Base-by-base conservation (phyloP, 202 grass and related monocot species). In the Miscanthus sacchariflorus region DNA sequence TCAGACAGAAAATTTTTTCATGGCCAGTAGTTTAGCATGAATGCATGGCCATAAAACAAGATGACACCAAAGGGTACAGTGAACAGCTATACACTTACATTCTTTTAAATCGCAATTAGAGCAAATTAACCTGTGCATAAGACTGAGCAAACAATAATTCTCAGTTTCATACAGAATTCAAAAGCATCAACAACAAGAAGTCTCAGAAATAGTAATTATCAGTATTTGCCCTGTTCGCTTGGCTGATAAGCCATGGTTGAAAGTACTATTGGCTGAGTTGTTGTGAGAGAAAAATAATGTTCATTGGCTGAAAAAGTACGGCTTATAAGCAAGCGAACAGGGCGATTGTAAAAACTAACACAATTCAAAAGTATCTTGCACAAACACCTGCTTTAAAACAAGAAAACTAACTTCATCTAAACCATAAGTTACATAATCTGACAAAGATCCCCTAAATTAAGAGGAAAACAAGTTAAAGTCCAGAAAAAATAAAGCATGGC, bases 311-410 rank as follows among this genome's bases (percentile, higher is more conserved):
- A 33, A 33, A 33, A 33, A 33, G 30, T 33, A 33, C 30, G 30
- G 30, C 30, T 33, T 33, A 33, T 33, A 33, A 33, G 30, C 30
- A 33, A 33, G 30, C 30, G 30, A 33, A 33, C 30, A 33, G 30
- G 30, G 30, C 30, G 30, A 33, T 33, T 33, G 30, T 33, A 33
- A 33, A 33, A 33, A 33, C 30, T 33, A 76, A 38, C 27, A 70
- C 27, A 52, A 14, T 9, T 2, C 9, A 73, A 6, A 78, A 36
- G 21, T 78, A 12, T 46, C 24, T 21, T 38, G 9, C 48, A 27
- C 30, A 90, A 64, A 68, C 28, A 65, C 3, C 67, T 19, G n/a
- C n/a, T 72, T 43, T 72, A 63, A 18, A 27, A 48, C 44, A 72
- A 12, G 43, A 66, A 78, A 72, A 6, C 28, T 1, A 58, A 77